Conservation (phyloP, 73 alveolate species). For the Blepharisma japonicum region DNA sequence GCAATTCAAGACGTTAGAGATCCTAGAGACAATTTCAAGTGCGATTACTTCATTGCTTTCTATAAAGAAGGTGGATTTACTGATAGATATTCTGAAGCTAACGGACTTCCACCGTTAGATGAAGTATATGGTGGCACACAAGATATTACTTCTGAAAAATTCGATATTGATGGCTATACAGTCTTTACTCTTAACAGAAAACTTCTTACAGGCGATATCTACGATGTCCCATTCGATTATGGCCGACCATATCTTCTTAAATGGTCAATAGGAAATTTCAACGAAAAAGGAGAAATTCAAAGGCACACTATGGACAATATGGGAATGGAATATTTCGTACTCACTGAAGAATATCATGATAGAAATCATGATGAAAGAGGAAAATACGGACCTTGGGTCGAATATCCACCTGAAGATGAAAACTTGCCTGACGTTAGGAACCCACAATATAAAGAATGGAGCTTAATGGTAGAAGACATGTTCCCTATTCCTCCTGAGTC, state of each 20-base stretch:
- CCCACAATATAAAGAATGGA: not conserved
- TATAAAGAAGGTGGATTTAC: not conserved
- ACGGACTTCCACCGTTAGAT: conserved; percentile 2
- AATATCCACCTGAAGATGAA: conserved; percentile 7
- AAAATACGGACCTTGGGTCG: not conserved
- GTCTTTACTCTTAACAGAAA: not conserved
- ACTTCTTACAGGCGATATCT: not conserved
- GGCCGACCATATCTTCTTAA: conserved; percentile 11
- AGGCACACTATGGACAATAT: not conserved
- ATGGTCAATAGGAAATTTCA: not conserved
- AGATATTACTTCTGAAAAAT: not conserved
- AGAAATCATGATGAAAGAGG: not conserved
- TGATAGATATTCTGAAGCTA: not conserved
- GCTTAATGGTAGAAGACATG: not conserved
- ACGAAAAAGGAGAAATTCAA: not conserved
- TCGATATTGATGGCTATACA: not conserved
- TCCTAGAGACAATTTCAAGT: not conserved
- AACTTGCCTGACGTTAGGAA: not conserved
- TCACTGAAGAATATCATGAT: not conserved
- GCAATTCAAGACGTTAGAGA: conserved; percentile 1
- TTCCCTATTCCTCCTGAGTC: no score
- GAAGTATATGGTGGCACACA: not conserved
- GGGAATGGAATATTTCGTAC: not conserved
- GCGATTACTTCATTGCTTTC: not conserved
- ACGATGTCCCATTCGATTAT: not conserved